phyloP scores from a whole-genome alignment of 1,139 yeast species.

The Suhomyces yuchorum region DNA sequence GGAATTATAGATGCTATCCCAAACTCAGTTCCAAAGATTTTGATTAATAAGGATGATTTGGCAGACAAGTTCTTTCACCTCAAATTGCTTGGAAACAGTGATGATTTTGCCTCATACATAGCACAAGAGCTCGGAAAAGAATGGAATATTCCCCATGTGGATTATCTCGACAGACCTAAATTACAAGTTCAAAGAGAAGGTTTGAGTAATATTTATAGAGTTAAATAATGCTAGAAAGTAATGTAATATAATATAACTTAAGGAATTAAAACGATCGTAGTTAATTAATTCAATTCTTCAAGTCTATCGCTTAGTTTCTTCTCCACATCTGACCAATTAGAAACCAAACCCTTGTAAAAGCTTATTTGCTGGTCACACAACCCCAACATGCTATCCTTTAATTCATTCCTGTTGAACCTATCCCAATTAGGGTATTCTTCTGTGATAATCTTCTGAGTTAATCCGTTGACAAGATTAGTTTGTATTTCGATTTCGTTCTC shows the following conservation, averaged over 20 bases:
- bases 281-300: conserved; percentile 29
- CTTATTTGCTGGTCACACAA: conserved; percentile 76
- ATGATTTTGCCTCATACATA: conserved; percentile 74
- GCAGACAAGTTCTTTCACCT: conserved; percentile 67
- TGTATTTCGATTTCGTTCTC: conserved; percentile 61
- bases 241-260: neutral
- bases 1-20: conserved; percentile 78
- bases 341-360: conserved; percentile 71
- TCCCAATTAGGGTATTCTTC: conserved; percentile 87
- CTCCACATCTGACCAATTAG: conserved; percentile 71
- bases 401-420: conserved; percentile 72
- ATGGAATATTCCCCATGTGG: conserved; percentile 17
- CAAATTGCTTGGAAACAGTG: conserved; percentile 79
- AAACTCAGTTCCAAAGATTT: conserved; percentile 71
- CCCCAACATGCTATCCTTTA: conserved; percentile 67
- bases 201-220: conserved; percentile 12
- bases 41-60: conserved; percentile 79
- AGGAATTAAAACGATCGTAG: neutral
- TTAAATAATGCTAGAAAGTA: conserved; percentile 4
- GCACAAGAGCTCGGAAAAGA: conserved; percentile 30
- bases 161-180: conserved; percentile 6
- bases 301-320: conserved; percentile 42
- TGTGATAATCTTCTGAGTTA: conserved; percentile 71
- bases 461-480: conserved; percentile 49
- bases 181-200: conserved; percentile 7